Evolutionary conservation across 371 early-diverging fungal genomes (phyloP).

Genomic region (Dichotomocladium elegans): DNA sequence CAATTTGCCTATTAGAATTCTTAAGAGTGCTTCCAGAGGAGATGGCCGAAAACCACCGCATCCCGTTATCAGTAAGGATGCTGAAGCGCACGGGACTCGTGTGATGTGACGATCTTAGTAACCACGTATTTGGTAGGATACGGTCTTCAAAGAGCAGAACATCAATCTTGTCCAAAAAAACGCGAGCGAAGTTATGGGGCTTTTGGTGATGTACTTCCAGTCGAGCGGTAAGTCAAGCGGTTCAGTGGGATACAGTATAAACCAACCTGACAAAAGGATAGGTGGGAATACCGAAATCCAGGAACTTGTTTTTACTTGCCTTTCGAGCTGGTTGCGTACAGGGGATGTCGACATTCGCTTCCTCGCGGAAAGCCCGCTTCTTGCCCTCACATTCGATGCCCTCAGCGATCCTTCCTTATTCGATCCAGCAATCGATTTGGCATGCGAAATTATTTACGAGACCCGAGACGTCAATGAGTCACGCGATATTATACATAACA

Average conservation of each 20-base stretch:
- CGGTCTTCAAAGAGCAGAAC: constrained; percentile 56
- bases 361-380: constrained; percentile 64
- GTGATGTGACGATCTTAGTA: background rate
- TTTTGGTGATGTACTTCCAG: constrained; percentile 66
- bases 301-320: constrained; percentile 66
- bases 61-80: constrained; percentile 55
- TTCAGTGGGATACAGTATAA: background rate
- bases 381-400: constrained; percentile 73
- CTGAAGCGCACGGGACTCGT: no score
- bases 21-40: constrained; percentile 88
- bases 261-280: constrained; percentile 9
- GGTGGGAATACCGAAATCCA: constrained; percentile 54
- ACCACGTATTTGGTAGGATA: constrained; percentile 41
- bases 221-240: constrained; percentile 45
- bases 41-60: constrained; percentile 60
- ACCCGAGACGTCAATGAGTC: constrained; percentile 60
- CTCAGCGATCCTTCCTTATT: constrained; percentile 66
- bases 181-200: constrained; percentile 57
- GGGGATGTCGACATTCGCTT: constrained; percentile 71
- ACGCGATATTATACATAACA: constrained; percentile 53
- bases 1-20: constrained; percentile 71
- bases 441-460: constrained; percentile 78
- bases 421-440: constrained; percentile 82
- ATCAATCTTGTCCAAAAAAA: constrained; percentile 62
- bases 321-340: constrained; percentile 80